Evolutionary conservation across 345 rosid genomes (phyloP).

Genomic region (Salix purpurea): DNA sequence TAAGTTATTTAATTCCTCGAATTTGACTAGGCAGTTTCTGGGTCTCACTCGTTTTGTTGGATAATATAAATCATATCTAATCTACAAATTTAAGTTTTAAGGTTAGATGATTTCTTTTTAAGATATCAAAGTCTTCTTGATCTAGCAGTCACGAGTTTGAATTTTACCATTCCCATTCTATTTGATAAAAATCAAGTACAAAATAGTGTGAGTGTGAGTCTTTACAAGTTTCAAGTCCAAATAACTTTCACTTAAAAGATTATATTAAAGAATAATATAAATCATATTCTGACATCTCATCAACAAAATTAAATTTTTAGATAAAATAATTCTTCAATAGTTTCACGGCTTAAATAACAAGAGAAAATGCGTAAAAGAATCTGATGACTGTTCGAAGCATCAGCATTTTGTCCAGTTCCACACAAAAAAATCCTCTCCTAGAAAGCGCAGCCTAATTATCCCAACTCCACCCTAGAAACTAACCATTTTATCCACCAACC

Average conservation of each 20-base stretch:
- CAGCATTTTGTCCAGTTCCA: not conserved
- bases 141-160: too few relatives aligned
- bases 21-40: not conserved
- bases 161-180: fast-evolving
- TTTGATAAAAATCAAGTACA: too few relatives aligned
- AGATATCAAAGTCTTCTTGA: fast-evolving
- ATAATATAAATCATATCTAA: too few relatives aligned
- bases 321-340: fast-evolving
- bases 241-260: fast-evolving
- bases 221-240: too few relatives aligned
- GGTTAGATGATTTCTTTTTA: too few relatives aligned
- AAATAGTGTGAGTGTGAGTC: too few relatives aligned
- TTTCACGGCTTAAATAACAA: not conserved
- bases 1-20: too few relatives aligned
- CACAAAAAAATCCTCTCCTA: not conserved
- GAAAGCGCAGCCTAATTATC: not conserved
- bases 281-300: fast-evolving
- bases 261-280: too few relatives aligned
- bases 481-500: not conserved
- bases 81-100: fast-evolving
- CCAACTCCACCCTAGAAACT: not conserved
- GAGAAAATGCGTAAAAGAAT: not conserved
- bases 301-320: fast-evolving
- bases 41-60: not conserved
- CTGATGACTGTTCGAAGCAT: not conserved